A percentile compares a stretch with the other conserved stretches of the same genome.
These are phyloP conservation scores for Umbelopsis sp. DNA, from an alignment of 371 early-diverging fungal genomes.

Conservation along the genomic window DNA sequence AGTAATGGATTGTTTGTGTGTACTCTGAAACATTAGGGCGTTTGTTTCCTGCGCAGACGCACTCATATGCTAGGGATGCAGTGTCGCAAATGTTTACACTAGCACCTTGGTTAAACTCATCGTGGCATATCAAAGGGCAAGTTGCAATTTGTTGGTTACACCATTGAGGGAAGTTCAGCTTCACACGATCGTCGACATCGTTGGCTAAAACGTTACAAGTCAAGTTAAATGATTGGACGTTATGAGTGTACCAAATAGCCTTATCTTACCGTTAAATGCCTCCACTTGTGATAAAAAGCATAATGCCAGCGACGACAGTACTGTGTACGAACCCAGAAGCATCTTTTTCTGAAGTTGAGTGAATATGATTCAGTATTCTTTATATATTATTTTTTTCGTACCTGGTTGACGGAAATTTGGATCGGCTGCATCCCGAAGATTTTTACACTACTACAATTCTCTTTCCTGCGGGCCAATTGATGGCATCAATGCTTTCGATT, in stretches of 20 bases:
- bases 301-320: background rate
- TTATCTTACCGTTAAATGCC: background rate
- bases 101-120: slow-evolving; percentile 2
- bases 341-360: too few species aligned
- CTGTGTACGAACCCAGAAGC: background rate
- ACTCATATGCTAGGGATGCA: background rate
- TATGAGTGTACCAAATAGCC: background rate
- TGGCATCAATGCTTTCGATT: too few species aligned
- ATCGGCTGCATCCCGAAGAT: too few species aligned
- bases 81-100: slow-evolving; percentile 6
- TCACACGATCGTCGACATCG: slow-evolving; percentile 20
- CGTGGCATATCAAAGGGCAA: slow-evolving; percentile 16
- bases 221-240: background rate
- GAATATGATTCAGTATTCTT: too few species aligned
- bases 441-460: too few species aligned
- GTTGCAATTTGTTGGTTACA: slow-evolving; percentile 18
- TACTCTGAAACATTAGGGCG: slow-evolving; percentile 2
- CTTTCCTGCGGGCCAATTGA: too few species aligned
- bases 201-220: slow-evolving; percentile 11
- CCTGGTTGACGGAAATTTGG: too few species aligned
- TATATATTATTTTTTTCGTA: too few species aligned
- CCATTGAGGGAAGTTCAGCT: slow-evolving; percentile 14
- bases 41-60: slow-evolving; percentile 8
- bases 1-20: slow-evolving; percentile 20
- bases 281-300: background rate